These are phyloP conservation scores for Aquanectria penicillioides DNA, from an alignment of 2,329 filamentous ascomycete species.

Conservation along the genomic window DNA sequence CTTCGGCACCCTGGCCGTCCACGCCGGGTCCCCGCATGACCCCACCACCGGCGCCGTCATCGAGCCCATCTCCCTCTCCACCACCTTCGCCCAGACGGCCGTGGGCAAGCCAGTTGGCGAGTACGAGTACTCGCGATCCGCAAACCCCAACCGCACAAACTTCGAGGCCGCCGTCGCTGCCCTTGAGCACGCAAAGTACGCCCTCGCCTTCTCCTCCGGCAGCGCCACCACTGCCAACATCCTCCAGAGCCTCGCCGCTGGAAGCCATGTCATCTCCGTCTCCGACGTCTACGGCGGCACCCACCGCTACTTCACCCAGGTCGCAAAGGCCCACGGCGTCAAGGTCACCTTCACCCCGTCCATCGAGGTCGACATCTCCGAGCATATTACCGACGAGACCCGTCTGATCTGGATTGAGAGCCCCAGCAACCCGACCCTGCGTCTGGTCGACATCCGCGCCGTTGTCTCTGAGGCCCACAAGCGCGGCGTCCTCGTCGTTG, in stretches of 20 bases:
- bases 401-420: slow-evolving; percentile 96
- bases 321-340: slow-evolving; percentile 92
- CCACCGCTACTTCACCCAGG: slow-evolving; percentile 98
- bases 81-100: slow-evolving; percentile 91
- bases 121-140: slow-evolving; percentile 93
- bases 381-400: slow-evolving; percentile 87
- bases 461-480: slow-evolving; percentile 85
- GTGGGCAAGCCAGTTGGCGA: slow-evolving; percentile 88
- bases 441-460: slow-evolving; percentile 90
- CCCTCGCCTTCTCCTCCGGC: slow-evolving; percentile 93
- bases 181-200: slow-evolving; percentile 91
- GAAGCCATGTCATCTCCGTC: slow-evolving; percentile 94
- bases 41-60: slow-evolving; percentile 94
- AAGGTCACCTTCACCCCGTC: slow-evolving; percentile 93
- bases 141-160: slow-evolving; percentile 95
- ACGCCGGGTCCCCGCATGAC: slow-evolving; percentile 92
- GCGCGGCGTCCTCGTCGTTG: slow-evolving; percentile 93
- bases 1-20: slow-evolving; percentile 94
- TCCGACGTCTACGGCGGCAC: slow-evolving; percentile 98
- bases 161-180: slow-evolving; percentile 93
- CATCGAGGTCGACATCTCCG: slow-evolving; percentile 87
- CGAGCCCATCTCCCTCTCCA: slow-evolving; percentile 93
- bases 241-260: slow-evolving; percentile 88
- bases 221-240: slow-evolving; percentile 94
- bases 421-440: slow-evolving; percentile 93